phyloP scores from a whole-genome alignment of 2,329 filamentous ascomycete genomes.

The Calonectria hawksworthii region DNA sequence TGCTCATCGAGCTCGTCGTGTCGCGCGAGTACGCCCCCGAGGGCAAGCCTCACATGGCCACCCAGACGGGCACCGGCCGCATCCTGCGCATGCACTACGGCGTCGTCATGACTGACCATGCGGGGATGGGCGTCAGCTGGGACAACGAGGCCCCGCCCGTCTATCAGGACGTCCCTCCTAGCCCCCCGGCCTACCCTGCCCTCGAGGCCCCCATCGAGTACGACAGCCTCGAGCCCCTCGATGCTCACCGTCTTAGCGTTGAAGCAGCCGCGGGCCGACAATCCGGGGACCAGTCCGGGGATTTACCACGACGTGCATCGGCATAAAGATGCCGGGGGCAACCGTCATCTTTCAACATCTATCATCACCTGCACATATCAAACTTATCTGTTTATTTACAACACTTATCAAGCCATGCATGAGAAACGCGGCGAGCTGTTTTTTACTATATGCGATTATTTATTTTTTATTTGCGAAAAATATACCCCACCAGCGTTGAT shows the following conservation, averaged over 20 bases:
- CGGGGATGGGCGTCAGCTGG: conserved; percentile 93
- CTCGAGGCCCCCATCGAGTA: conserved; percentile 55
- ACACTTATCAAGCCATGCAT: conserved; percentile 33
- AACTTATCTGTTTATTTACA: too few relatives aligned
- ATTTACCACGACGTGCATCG: conserved; percentile 22
- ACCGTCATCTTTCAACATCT: neutral
- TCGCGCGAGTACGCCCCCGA: conserved; percentile 88
- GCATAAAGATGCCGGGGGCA: conserved; percentile 27
- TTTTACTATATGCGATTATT: conserved; percentile 14
- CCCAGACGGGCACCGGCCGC: conserved; percentile 89
- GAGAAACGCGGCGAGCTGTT: conserved; percentile 43
- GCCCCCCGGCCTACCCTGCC: conserved; percentile 78
- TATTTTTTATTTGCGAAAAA: conserved; percentile 38
- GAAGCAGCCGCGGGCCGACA: conserved; percentile 26
- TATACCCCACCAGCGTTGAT: conserved; percentile 49
- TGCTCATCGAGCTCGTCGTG: conserved; percentile 94
- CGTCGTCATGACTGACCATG: conserved; percentile 84
- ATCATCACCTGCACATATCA: conserved; percentile 1
- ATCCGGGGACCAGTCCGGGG: conserved; percentile 11
- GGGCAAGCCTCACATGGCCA: conserved; percentile 76
- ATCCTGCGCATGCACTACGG: conserved; percentile 95
- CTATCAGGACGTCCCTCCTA: conserved; percentile 92
- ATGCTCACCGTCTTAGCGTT: conserved; percentile 47
- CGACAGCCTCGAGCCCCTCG: conserved; percentile 54
- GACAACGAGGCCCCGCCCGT: conserved; percentile 95